Evolutionary conservation across 1,284 basidiomycete species (phyloP).

Genomic region (Sporisorium reilianum): DNA sequence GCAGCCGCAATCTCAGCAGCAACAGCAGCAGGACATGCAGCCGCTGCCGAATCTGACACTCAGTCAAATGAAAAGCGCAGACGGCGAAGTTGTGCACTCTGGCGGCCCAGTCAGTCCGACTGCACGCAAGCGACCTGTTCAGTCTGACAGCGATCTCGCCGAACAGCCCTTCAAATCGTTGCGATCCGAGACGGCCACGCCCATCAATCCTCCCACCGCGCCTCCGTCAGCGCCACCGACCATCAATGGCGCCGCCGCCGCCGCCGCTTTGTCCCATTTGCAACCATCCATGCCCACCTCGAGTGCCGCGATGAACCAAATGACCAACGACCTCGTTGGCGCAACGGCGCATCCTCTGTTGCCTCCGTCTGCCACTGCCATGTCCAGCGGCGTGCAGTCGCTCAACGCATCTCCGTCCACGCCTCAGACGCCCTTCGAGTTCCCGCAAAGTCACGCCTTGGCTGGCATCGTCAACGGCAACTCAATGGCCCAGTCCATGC

Average conservation of each 20-base stretch:
- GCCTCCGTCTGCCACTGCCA: constrained; percentile 23
- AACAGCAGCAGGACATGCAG: constrained; percentile 19
- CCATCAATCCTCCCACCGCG: constrained; percentile 35
- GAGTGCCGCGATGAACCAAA: constrained; percentile 24
- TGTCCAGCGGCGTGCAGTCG: constrained; percentile 35
- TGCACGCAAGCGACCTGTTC: constrained; percentile 48
- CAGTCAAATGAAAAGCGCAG: constrained; percentile 31
- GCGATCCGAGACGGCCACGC: constrained; percentile 43
- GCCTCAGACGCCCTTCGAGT: constrained; percentile 52
- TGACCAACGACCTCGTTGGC: constrained; percentile 6
- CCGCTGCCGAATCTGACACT: constrained; percentile 21
- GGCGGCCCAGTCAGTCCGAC: constrained; percentile 39
- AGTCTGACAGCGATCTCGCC: constrained; percentile 37
- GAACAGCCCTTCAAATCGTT: constrained; percentile 47
- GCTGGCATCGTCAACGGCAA: constrained; percentile 14
- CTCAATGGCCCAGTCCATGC: constrained; percentile 34
- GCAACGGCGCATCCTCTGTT: constrained; percentile 17
- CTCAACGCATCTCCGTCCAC: constrained; percentile 45
- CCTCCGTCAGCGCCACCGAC: constrained; percentile 46
- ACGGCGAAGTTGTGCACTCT: constrained; percentile 15
- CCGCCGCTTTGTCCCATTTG: constrained; percentile 14
- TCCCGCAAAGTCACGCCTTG: constrained; percentile 29
- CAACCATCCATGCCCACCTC: constrained; percentile 29
- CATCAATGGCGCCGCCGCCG: constrained; percentile 11
- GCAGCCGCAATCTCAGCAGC: constrained; percentile 5